Base-by-base conservation (phyloP, 306 rosid species). In the Betula pendula region DNA sequence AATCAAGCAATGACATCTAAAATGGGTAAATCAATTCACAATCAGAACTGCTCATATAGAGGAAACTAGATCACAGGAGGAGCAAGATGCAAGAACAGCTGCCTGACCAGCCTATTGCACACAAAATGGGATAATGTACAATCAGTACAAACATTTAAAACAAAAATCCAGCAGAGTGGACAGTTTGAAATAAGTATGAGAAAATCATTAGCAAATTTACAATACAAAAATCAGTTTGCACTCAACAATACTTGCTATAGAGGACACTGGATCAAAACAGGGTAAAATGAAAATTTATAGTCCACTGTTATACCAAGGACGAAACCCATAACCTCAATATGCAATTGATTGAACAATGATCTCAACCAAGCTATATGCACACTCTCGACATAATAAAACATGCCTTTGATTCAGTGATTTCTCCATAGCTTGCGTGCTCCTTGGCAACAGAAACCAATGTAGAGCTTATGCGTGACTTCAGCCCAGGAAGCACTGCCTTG, bases 361-460 rank as follows among this genome's bases (percentile, higher is more conserved):
- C 25, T 40, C 65, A 70, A 74, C 27, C 43, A 56, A 42, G 38
- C 20, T 11, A 51, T 51, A 49, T n/a, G 7, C 2, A 22, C 59
- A 6, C 5, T 25, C 70, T 48, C 68, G 29, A 68, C 19, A 44
- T 16, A 77, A 72, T 55, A 9, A 74, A 25, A 29, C 83, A 77
- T 82, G 82, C 99, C 97, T 92, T 96, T 75, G 97, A 89, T 80
- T 96, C 99, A 0, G 97, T 88, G 85, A 96, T 91, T 80, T 92
- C 99, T 60, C 99, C 99, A 80, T 91, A 96, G 86, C 96, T 89
- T 70, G 94, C 93, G 62, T 91, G 97, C 85, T 96, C 98, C 90
- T 96, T 96, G 29, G 99, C 99, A 84, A 91, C 94, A 81, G 94
- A 59, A 56, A 92, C 91, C 50, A 96, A 77, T 29, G 94, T 87